Base-by-base conservation (phyloP, 345 rosid species). In the Chamaenerion angustifolium region DNA sequence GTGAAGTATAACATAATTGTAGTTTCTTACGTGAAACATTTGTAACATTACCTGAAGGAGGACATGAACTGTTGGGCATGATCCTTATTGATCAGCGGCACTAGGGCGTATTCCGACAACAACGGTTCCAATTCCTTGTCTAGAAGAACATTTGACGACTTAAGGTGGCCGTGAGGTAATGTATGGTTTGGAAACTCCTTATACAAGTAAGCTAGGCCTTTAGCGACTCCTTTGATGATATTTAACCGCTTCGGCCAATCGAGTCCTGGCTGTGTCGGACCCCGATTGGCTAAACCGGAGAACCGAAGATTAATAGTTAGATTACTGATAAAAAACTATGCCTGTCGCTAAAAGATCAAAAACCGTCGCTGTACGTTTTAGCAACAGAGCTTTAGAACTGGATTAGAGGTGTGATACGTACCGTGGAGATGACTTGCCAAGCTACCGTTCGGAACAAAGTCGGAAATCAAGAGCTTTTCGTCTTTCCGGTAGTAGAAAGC, bases 351-450 rank as follows among this genome's bases (percentile, higher is more conserved):
- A 31, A 31, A 31, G 37, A 1, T 7, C 37, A 3, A 31, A 31
- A 31, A 31, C 7, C 10, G 37, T 31, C 37, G 37, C 37, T 31
- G 10, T 31, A 31, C 0, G 25, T 21, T 21, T 21, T 21, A 21
- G 25, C 25, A 1, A 21, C 25, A 21, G 25, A 21, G 4, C 25
- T 0, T 21, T 21, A 2, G 2, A 21, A 21, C 25, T 2, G n/a
- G 5, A 23, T 23, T 31, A 4, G 37, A 31, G 3, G 37, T 31
- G 37, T 31, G 10, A 35, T 45, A 44, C 48, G 37, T 76, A 81
- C 95, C 77, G 44, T 86, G 94, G 45, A 85, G 94, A 69, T 74
- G 88, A 56, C 71, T 71, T 1, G 95, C 98, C 66, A 85, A 72
- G 72, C 94, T 83, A 2, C 88, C 88, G 55, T 76, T 81, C 10